A percentile compares a stretch with the other conserved stretches of the same genome.
phyloP scores from a whole-genome alignment of 306 rosid genomes.

The Abrus precatorius region DNA sequence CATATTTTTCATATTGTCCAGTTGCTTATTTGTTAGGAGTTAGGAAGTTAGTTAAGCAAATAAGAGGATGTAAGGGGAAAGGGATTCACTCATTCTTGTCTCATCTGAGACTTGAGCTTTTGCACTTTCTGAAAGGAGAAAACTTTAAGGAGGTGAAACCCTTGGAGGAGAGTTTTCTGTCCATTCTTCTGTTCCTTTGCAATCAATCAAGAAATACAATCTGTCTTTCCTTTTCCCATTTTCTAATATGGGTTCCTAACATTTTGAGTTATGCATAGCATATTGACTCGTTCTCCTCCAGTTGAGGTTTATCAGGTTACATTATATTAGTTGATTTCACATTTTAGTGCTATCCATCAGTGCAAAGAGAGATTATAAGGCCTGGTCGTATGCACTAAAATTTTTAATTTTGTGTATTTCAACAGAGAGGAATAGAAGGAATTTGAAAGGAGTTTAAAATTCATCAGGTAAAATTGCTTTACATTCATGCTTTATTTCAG shows the following conservation, averaged over 20 bases:
- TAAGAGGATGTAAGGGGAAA: too few relatives aligned
- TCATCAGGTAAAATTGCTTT: neutral
- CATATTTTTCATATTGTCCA: neutral
- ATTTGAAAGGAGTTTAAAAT: slow-evolving; percentile 32
- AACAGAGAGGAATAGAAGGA: slow-evolving; percentile 30
- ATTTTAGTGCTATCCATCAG: slow-evolving; percentile 17
- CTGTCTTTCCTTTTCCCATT: too few relatives aligned
- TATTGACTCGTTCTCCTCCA: slow-evolving; percentile 10
- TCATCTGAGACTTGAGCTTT: too few relatives aligned
- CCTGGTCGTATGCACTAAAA: slow-evolving; percentile 19
- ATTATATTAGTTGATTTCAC: slow-evolving; percentile 35
- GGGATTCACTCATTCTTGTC: too few relatives aligned
- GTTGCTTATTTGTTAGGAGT: neutral
- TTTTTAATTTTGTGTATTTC: slow-evolving; percentile 21
- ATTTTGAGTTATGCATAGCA: neutral
- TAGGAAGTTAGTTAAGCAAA: too few relatives aligned
- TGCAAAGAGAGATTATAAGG: slow-evolving; percentile 15
- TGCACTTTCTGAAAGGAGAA: too few relatives aligned
- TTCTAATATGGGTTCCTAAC: too few relatives aligned
- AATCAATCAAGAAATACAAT: too few relatives aligned
- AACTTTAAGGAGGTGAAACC: too few relatives aligned
- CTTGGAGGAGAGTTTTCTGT: too few relatives aligned
- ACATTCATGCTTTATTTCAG: slow-evolving; percentile 5
- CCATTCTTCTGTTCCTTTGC: too few relatives aligned
- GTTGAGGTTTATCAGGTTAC: slow-evolving; percentile 10